These are phyloP conservation scores for Santalum album DNA, from an alignment of 164 flowering plant species.

Conservation along the genomic window DNA sequence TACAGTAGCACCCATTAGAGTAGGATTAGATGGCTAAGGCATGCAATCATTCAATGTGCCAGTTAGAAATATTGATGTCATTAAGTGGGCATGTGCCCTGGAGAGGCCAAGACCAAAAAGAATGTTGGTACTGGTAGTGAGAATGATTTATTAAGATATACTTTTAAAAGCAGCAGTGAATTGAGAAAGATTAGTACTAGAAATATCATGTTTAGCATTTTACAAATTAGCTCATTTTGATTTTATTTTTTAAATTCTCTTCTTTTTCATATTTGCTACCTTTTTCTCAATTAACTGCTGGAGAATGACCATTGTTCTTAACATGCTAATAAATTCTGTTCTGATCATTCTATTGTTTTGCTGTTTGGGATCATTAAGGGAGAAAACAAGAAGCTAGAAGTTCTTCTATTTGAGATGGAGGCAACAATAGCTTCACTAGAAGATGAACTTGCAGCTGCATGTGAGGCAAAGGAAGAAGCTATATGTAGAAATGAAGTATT, in stretches of 20 bases:
- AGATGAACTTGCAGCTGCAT: conserved; percentile 45
- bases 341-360: background rate
- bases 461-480: conserved; percentile 49
- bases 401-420: conserved; percentile 81
- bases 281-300: background rate
- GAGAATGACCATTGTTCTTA: background rate
- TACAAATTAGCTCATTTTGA: too few species aligned
- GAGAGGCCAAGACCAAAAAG: too few species aligned
- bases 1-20: too few species aligned
- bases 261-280: background rate
- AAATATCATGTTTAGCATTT: too few species aligned
- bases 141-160: too few species aligned
- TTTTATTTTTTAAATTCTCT: background rate
- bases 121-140: too few species aligned
- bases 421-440: conserved; percentile 73
- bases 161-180: too few species aligned
- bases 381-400: conserved; percentile 68
- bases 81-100: too few species aligned
- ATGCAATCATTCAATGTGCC: too few species aligned
- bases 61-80: too few species aligned
- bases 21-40: too few species aligned
- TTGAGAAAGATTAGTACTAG: too few species aligned
- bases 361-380: conserved; percentile 31
- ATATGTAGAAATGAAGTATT: conserved; percentile 38
- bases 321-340: background rate